Conservation (phyloP, 495 filamentous ascomycete genomes). For the Aspergillus cristatus region DNA sequence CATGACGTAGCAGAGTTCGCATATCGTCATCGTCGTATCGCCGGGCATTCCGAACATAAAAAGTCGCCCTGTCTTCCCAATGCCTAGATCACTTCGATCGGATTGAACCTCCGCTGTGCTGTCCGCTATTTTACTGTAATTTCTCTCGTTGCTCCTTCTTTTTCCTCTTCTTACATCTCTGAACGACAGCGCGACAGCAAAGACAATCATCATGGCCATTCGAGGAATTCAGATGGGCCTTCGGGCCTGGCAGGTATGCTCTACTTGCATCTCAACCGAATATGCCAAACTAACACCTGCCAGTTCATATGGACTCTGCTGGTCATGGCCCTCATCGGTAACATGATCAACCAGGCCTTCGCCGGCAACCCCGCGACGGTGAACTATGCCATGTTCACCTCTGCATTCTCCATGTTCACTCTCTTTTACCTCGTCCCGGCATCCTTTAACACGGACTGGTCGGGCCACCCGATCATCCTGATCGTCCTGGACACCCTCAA, state of each 20-base stretch:
- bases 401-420: conserved; percentile 56
- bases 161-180: neutral
- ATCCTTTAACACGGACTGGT: conserved; percentile 37
- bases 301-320: conserved; percentile 61
- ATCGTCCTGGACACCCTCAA: conserved; percentile 51
- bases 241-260: conserved; percentile 30
- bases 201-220: conserved; percentile 18
- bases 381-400: conserved; percentile 59
- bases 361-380: conserved; percentile 43
- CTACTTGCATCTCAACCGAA: neutral
- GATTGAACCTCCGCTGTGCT: conserved; percentile 5
- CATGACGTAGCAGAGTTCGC: no score
- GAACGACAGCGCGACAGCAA: neutral
- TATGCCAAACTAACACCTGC: conserved; percentile 4
- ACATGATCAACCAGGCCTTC: conserved; percentile 52
- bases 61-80: no score
- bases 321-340: conserved; percentile 56
- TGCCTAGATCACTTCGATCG: no score
- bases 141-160: no score
- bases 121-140: conserved; percentile 11
- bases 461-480: conserved; percentile 45
- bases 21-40: no score
- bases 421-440: conserved; percentile 54
- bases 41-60: no score
- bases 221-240: conserved; percentile 26